A percentile compares a stretch with the other conserved stretches of the same genome.
Evolutionary conservation across 139 green algal genomes (phyloP).

Genomic region (Dunaliella sp.): DNA sequence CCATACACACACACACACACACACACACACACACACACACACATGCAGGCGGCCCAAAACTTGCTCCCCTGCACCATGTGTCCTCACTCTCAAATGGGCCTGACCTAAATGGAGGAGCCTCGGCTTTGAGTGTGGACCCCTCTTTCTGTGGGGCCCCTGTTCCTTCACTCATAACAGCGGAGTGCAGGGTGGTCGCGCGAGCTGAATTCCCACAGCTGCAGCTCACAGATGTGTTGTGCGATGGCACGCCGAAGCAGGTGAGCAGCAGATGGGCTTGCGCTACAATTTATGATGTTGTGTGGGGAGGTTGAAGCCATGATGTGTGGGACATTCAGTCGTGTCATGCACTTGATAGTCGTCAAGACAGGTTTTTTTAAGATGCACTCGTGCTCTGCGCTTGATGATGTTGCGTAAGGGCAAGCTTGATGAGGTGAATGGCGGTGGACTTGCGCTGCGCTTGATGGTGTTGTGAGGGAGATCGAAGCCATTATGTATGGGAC

Average conservation of each 20-base stretch:
- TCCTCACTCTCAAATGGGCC: not conserved
- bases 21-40: not conserved
- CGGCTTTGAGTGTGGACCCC: not conserved
- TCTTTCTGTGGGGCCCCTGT: not conserved
- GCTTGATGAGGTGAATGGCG: not conserved
- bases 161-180: not conserved
- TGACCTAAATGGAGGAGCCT: not conserved
- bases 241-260: constrained; percentile 44
- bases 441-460: not conserved
- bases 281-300: too few species aligned
- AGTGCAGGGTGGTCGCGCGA: constrained; percentile 25
- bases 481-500: too few species aligned
- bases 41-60: not conserved
- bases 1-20: too few species aligned
- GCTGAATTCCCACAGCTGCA: constrained; percentile 46
- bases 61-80: not conserved
- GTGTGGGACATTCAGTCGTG: too few species aligned
- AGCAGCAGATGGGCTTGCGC: constrained; percentile 10
- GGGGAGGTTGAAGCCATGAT: too few species aligned
- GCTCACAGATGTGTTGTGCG: constrained; percentile 43
- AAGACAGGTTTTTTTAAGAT: too few species aligned
- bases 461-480: too few species aligned
- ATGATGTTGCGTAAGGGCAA: too few species aligned
- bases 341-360: too few species aligned
- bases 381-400: too few species aligned